Base-by-base conservation (phyloP, 768 basidiomycete species). In the Vararia minispora region DNA sequence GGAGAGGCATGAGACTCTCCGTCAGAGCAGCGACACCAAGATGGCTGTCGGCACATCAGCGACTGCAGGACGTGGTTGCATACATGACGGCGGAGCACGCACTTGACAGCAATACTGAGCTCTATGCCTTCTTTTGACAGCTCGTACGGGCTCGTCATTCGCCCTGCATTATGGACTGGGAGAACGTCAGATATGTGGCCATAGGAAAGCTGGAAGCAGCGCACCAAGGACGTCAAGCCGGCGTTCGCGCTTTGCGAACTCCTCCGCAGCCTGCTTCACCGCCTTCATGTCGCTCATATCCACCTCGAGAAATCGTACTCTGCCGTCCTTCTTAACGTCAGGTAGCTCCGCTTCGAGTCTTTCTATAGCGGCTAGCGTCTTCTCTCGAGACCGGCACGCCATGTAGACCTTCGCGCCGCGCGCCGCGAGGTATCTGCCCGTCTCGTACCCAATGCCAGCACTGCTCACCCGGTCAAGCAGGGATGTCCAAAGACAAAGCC, bases 131-230 rank as follows among this genome's bases (percentile, higher is more conserved):
- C 39, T 10, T 25, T 8, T 6, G 17, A 26, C 39, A 40, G 2
- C n/a, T 33, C 9, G 11, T 33, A 40, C 11, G 25, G 23, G 23
- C 28, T 25, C 13, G 22, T 33, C 14, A 40, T 13, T 14, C 39
- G 22, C 17, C 32, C 39, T 6, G 39, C 39, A 20, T 40, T 27
- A 21, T 40, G 32, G 18, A 40, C 39, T 33, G 13, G n/a, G n/a
- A n/a, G n/a, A n/a, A n/a, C n/a, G n/a, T n/a, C n/a, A n/a, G n/a
- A n/a, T n/a, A n/a, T n/a, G n/a, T n/a, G 23, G 18, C 7, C 4
- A 13, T 12, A n/a, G 13, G 21, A 13, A 7, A 13, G 22, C 18
- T 22, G 7, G n/a, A n/a, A n/a, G n/a, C n/a, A n/a, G n/a, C n/a
- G 7, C 17, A 40, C 39, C 17, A 12, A 40, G 30, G 21, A 33